Evolutionary conservation across 257 asterid species (phyloP), one percentile per base, ranked within the genome.

Genomic region (Solanum pinnatisectum): DNA sequence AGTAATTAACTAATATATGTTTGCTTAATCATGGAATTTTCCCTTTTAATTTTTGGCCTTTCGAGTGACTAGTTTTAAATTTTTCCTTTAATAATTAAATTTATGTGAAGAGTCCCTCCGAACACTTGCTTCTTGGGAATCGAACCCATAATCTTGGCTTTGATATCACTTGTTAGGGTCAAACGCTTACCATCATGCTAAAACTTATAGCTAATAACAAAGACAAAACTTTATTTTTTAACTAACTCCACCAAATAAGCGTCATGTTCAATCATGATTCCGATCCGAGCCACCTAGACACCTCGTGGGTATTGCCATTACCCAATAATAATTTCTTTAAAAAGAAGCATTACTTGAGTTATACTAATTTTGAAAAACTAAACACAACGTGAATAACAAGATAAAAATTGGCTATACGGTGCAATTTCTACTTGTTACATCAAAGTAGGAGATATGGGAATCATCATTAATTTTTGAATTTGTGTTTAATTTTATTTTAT

Each of bases 201-300:
- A 30, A 30, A 30, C 30, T 30, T 30, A 30, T 30, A 30, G 30
- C 30, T 30, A 30, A 30, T 30, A 30, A 1, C 30, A 30, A 30
- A 30, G 30, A 30, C 30, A 1, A 8, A 15, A 49, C 1, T 16
- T 52, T 5, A 16, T 52, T 52, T 16, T 52, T 52, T 0, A 16
- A 52, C 60, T 2, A 52, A 16, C 0, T 5, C 0, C 0, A 52
- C 22, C 23, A 52, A 2, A 1, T 52, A 0, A 16, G 0, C 0
- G 9, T 52, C 23, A 52, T 2, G 23, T 52, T 52, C 9, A 0
- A 52, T 52, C 0, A 52, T 52, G 0, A 16, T 0, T 52, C 0
- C 0, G 1, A 5, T 0, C 1, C 23, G 60, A 52, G 60, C 22
- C 23, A 5, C 60, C 0, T 9, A 52, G 0, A 0, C 22, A n/a